phyloP scores from a whole-genome alignment of 345 rosid species.

The Draba incana region DNA sequence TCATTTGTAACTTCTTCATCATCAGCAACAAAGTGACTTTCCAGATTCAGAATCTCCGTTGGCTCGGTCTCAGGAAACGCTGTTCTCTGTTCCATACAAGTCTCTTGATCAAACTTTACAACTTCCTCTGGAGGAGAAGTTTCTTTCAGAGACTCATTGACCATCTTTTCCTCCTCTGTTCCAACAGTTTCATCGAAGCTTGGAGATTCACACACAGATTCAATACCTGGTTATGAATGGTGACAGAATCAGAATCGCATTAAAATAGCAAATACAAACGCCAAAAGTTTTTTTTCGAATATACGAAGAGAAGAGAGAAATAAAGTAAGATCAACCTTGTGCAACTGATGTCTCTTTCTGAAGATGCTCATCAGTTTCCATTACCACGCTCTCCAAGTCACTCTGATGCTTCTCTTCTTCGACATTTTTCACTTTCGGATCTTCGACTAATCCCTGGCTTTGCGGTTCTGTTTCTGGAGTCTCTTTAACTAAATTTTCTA shows the following conservation, averaged over 20 bases:
- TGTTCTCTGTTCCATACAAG: constrained; percentile 3
- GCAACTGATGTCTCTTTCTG: constrained; percentile 15
- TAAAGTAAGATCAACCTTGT: constrained; percentile 26
- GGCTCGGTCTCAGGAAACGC: background rate
- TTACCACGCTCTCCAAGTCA: constrained; percentile 9
- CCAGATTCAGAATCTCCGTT: constrained; percentile 24
- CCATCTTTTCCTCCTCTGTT: constrained; percentile 10
- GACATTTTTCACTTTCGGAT: background rate
- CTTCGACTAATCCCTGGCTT: background rate
- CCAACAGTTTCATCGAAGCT: background rate
- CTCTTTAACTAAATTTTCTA: background rate
- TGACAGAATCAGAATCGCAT: background rate
- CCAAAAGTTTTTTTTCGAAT: background rate
- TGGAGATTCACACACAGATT: constrained; percentile 23
- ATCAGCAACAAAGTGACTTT: background rate
- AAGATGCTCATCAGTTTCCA: constrained; percentile 26
- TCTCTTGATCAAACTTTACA: constrained; percentile 25
- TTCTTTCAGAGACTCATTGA: constrained; percentile 19
- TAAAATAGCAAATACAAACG: background rate
- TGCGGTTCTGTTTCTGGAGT: constrained; percentile 20
- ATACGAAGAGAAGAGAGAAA: background rate
- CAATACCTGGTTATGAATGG: constrained; percentile 13
- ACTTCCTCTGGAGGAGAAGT: constrained; percentile 4
- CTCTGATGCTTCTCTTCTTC: constrained; percentile 12
- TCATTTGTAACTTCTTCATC: constrained; percentile 16